Base-by-base conservation (phyloP, 441 rosid species). In the Pelargonium cotyledonis region DNA sequence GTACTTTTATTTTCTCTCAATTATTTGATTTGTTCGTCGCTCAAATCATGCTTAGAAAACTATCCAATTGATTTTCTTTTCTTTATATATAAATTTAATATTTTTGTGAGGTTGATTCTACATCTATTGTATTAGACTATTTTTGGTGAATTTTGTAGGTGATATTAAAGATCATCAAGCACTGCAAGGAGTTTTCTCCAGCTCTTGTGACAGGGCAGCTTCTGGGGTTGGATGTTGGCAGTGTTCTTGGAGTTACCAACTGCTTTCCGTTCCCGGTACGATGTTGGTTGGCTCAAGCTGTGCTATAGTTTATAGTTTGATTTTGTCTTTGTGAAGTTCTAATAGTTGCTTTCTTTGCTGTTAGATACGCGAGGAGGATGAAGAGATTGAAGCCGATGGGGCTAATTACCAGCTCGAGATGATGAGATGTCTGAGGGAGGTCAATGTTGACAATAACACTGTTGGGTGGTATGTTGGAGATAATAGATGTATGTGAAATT, bases 351-450 rank as follows among this genome's bases (percentile, higher is more conserved):
- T 49, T 0, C 4, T 49, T 4, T 14, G 57, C 0, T 49, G 57
- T 11, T 11, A 93, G 97, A 83, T 86, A 68, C 82, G 94, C 14
- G 95, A 93, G 67, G 98, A 91, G 68, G 96, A 93, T 70, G 98
- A 89, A 76, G 98, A 93, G 82, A 84, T 89, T 80, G 98, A 93
- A 80, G 97, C 95, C 3, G 98, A 94, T 73, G 98, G 98, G 67
- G 98, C 98, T 12, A 93, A 93, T 77, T 93, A 93, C 75, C 98
- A 93, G 85, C 98, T 93, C 80, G 98, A 93, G 63, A 91, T 93
- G 98, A 91, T 94, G 98, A 85, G 96, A 76, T 94, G 98, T 74
- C 74, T 94, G 72, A 85, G 97, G 73, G 98, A 94, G 85, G 98
- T 94, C 71, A 94, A 94, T 76, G 98, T 94, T 26, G 98, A 94